A percentile compares a stretch with the other conserved stretches of the same genome.
Conservation (phyloP, 2,329 filamentous ascomycete genomes). For the Ceratocystis eucalypticola region DNA sequence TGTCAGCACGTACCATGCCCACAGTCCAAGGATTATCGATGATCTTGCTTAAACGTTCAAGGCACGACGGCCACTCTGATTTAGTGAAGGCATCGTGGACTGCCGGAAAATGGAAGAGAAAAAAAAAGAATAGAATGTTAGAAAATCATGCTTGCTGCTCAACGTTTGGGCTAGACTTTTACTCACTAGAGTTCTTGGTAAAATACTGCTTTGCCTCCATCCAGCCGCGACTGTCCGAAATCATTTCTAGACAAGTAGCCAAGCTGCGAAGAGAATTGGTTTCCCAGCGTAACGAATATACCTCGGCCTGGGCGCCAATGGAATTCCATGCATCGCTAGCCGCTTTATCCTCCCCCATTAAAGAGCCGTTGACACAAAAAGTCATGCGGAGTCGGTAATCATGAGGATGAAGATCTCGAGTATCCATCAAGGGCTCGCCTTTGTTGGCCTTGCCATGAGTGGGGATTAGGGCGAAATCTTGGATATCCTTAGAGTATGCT, state of each 20-base stretch:
- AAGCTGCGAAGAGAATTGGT: constrained; percentile 62
- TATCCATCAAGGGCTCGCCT: constrained; percentile 33
- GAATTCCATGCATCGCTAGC: constrained; percentile 59
- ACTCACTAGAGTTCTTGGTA: constrained; percentile 34
- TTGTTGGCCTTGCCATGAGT: constrained; percentile 38
- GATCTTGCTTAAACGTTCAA: constrained; percentile 57
- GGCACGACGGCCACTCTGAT: constrained; percentile 45
- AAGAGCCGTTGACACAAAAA: constrained; percentile 71
- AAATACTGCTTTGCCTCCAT: constrained; percentile 46
- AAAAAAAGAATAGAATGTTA: constrained; percentile 27
- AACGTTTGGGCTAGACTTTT: background rate
- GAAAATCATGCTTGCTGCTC: constrained; percentile 20
- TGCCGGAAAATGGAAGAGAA: constrained; percentile 34
- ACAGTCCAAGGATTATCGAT: constrained; percentile 73
- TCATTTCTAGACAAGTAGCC: constrained; percentile 60
- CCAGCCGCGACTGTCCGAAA: constrained; percentile 76
- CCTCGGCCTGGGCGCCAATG: constrained; percentile 58
- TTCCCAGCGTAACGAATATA: constrained; percentile 77
- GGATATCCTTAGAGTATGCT: constrained; percentile 69
- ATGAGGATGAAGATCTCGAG: constrained; percentile 38
- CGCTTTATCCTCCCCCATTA: constrained; percentile 59
- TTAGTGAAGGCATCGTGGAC: constrained; percentile 14
- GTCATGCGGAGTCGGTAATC: constrained; percentile 65
- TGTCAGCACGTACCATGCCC: constrained; percentile 62
- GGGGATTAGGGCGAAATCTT: constrained; percentile 78